phyloP scores from a whole-genome alignment of 2,329 filamentous ascomycete species.

The Ceratocystis harringtonii region DNA sequence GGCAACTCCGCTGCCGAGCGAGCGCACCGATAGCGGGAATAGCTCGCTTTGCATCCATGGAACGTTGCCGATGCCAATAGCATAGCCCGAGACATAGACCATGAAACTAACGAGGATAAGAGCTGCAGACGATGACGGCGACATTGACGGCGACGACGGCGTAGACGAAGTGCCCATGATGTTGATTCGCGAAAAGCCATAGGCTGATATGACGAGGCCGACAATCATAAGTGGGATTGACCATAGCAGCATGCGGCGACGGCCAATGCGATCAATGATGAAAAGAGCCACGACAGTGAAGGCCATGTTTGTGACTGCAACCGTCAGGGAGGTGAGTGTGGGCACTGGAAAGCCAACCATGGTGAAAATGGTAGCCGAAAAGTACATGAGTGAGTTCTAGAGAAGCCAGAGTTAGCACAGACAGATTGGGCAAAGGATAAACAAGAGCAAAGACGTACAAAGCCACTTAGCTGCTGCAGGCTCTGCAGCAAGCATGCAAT shows the following conservation, averaged over 20 bases:
- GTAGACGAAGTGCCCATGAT: constrained; percentile 23
- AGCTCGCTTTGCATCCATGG: constrained; percentile 95
- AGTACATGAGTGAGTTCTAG: constrained; percentile 83
- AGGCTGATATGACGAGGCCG: constrained; percentile 54
- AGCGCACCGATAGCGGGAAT: constrained; percentile 62
- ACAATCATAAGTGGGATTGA: constrained; percentile 73
- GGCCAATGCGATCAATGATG: constrained; percentile 65
- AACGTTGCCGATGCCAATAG: constrained; percentile 76
- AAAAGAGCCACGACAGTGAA: constrained; percentile 63
- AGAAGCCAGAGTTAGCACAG: background rate
- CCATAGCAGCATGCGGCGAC: constrained; percentile 63
- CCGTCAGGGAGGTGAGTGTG: constrained; percentile 62
- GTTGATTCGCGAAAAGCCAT: constrained; percentile 54
- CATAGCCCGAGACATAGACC: constrained; percentile 73
- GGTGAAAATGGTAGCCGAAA: constrained; percentile 67
- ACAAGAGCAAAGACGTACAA: constrained; percentile 36
- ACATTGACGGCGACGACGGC: background rate
- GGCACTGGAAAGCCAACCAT: constrained; percentile 64
- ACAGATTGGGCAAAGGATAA: background rate
- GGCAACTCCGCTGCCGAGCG: constrained; percentile 54
- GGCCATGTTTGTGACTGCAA: constrained; percentile 69
- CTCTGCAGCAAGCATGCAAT: constrained; percentile 81
- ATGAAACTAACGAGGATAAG: constrained; percentile 62
- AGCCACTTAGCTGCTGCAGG: constrained; percentile 76
- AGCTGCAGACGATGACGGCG: constrained; percentile 27